Evolutionary conservation across 257 asterid genomes (phyloP).

Genomic region (Gynochthodes officinalis): DNA sequence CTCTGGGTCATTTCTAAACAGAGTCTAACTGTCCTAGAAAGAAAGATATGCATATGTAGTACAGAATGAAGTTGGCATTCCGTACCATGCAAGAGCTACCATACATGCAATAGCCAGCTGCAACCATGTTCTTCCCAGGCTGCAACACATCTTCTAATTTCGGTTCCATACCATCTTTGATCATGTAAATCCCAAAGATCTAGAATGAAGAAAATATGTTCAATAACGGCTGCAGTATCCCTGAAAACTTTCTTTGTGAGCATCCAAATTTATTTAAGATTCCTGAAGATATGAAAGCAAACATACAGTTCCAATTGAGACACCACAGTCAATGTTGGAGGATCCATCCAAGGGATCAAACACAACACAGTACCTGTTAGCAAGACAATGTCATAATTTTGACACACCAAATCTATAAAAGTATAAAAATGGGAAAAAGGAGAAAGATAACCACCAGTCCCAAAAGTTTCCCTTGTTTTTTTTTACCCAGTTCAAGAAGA

Average conservation of each 20-base stretch:
- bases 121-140: slow-evolving; percentile 91
- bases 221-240: neutral
- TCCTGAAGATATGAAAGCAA: neutral
- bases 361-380: slow-evolving; percentile 81
- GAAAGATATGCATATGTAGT: neutral
- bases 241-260: neutral
- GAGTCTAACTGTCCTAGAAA: neutral
- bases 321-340: slow-evolving; percentile 96
- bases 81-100: slow-evolving; percentile 97
- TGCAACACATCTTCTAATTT: slow-evolving; percentile 74
- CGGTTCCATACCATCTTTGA: slow-evolving; percentile 60
- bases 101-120: slow-evolving; percentile 97
- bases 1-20: slow-evolving; percentile 5
- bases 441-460: neutral
- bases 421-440: neutral
- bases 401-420: neutral
- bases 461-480: no score
- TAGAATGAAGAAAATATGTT: slow-evolving; percentile 28
- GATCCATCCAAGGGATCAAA: slow-evolving; percentile 99
- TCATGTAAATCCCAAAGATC: slow-evolving; percentile 86
- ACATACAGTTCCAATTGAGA: slow-evolving; percentile 88
- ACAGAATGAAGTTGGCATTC: neutral
- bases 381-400: neutral
- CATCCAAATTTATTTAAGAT: slow-evolving; percentile 8
- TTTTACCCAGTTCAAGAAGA: neutral